Conservation (phyloP, 345 rosid genomes). For the Kandelia obovata region DNA sequence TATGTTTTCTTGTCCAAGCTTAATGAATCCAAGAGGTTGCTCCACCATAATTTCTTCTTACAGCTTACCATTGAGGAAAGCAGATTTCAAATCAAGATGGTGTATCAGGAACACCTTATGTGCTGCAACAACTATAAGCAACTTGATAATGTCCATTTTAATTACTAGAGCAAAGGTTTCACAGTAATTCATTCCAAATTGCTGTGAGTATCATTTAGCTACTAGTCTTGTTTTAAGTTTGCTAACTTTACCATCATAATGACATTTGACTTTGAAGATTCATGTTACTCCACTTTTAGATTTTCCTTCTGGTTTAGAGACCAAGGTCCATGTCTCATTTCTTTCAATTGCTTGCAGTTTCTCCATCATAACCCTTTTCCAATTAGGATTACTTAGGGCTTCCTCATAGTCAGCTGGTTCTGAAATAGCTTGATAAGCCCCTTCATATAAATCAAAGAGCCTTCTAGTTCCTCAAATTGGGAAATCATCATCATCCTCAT, state of each 20-base stretch:
- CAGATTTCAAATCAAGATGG: not conserved
- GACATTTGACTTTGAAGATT: not conserved
- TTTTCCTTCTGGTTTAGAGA: not conserved
- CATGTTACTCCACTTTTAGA: not conserved
- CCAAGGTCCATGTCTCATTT: not conserved
- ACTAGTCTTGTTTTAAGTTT: no score
- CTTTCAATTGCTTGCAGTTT: not conserved
- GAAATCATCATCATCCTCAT: not conserved
- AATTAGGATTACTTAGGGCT: not conserved
- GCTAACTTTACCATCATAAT: no score
- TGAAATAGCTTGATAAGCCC: not conserved
- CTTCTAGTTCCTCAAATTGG: not conserved
- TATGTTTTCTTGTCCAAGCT: not conserved
- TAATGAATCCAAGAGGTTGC: not conserved
- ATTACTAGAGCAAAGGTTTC: no score
- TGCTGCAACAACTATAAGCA: not conserved
- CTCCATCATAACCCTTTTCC: not conserved
- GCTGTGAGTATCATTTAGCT: no score
- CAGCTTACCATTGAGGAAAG: not conserved
- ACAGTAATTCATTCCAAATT: no score
- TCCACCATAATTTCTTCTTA: not conserved
- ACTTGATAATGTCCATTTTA: no score
- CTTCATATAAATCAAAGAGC: not conserved
- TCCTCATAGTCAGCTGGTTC: not conserved
- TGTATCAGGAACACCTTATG: not conserved